Evolutionary conservation across 805 yeast genomes (phyloP), one percentile per base, ranked within the genome.

Genomic region (Metschnikowia kunwiensis): DNA sequence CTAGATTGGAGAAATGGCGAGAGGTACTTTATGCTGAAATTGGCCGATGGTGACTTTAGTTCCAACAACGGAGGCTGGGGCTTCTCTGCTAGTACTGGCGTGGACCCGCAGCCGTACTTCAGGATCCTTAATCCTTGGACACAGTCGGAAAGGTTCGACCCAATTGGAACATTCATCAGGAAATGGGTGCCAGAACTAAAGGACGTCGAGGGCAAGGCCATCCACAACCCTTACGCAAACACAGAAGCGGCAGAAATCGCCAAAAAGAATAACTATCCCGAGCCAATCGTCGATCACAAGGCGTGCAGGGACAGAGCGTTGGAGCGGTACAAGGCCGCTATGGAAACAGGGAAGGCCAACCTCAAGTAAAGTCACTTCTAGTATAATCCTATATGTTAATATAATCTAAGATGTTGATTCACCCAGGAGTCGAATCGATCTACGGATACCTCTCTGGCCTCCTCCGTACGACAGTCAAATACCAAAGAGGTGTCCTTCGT

Each of bases 41-140:
- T 77, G 30, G 52, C 74, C 1, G 81, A 77, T 50, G 70, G 71
- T 17, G 82, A 77, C 49, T 63, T 74, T 43, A 65, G 75, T 20
- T 72, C 77, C 27, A 77, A 77, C 51, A 65, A 68, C 30, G 79
- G 77, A 6, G 81, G 81, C 2, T 77, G 81, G 82, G 76, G 76
- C 1, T 74, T 74, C 51, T 58, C 72, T 27, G 64, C 77, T 3
- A 65, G 75, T 42, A 68, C 73, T 1, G 79, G 80, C 1, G 66
- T 72, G 11, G 77, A 74, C 47, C 70, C 76, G 1, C 80, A 75
- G 48, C 81, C 81, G 2, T 75, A 71, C 59, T 75, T 75, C 50
- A 60, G 80, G 15, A 69, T 75, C 5, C 72, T 77, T 52, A 76
- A 77, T 45, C 77, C 78, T 15, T 65, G 61, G 43, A 46, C 69